These are phyloP conservation scores for Plasmopara viticola DNA, from an alignment of 352 stramenopile genomes.

Conservation along the genomic window DNA sequence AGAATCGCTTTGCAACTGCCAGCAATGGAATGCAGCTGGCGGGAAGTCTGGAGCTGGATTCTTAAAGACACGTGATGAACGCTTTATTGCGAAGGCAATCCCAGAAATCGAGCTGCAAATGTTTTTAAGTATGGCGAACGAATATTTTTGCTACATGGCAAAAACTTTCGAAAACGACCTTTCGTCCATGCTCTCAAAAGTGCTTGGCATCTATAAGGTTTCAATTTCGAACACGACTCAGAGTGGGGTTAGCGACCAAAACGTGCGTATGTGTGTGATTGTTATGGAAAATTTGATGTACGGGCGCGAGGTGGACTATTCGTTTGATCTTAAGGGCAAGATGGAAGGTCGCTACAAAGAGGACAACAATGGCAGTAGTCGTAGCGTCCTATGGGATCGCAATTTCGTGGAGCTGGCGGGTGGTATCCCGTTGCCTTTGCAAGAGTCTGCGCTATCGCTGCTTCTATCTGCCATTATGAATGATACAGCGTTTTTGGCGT, in stretches of 20 bases:
- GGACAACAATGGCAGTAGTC: conserved; percentile 21
- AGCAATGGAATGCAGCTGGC: conserved; percentile 79
- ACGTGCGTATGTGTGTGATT: conserved; percentile 76
- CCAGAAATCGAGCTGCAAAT: conserved; percentile 83
- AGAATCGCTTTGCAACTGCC: conserved; percentile 80
- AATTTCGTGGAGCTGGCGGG: conserved; percentile 84
- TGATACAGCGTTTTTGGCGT: conserved; percentile 79
- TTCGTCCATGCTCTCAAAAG: conserved; percentile 85
- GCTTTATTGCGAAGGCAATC: conserved; percentile 85
- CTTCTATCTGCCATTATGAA: conserved; percentile 81
- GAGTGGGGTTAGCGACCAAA: conserved; percentile 49
- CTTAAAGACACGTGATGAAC: conserved; percentile 79
- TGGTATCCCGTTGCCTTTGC: conserved; percentile 72
- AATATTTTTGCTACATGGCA: conserved; percentile 87
- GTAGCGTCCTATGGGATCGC: conserved; percentile 73
- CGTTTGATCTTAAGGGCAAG: conserved; percentile 86
- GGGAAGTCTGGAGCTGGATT: conserved; percentile 85
- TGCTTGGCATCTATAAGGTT: conserved; percentile 84
- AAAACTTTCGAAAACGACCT: conserved; percentile 83
- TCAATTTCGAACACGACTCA: conserved; percentile 53
- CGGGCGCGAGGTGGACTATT: conserved; percentile 77
- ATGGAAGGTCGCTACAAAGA: conserved; percentile 79
- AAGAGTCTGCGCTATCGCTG: conserved; percentile 77
- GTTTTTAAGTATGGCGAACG: conserved; percentile 86
- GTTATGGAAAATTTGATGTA: conserved; percentile 89